Evolutionary conservation across 2,329 filamentous ascomycete species (phyloP), one percentile per base, ranked within the genome.

Genomic region (Berkeleyomyces rouxiae): DNA sequence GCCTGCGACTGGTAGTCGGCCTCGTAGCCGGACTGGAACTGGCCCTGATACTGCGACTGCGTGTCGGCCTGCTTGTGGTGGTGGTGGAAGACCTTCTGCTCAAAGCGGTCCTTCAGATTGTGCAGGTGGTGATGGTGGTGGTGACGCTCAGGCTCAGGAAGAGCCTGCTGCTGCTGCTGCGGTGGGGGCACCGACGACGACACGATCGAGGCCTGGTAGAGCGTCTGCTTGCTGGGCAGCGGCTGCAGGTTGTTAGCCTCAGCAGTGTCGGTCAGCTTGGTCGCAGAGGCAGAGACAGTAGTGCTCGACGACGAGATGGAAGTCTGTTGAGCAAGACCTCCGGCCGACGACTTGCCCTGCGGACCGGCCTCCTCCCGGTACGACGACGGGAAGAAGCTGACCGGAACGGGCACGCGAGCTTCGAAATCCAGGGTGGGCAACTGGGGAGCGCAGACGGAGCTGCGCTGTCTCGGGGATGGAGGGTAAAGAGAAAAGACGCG

Each of bases 351-450:
- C 40, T 61, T 47, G 47, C 51, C n/a, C n/a, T 44, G 60, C 13
- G 60, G 46, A 43, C 51, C 31, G 58, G 61, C 61, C 72, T 74
- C 74, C 75, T 80, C 80, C 76, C 87, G 84, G 84, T 96, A 97
- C 79, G 90, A 89, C 78, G 90, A 96, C 82, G 92, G 92, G 85
- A 97, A 96, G 87, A 96, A 88, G 88, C 90, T 96, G 86, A 96
- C 95, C 80, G 92, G 92, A 79, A 97, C 93, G 82, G 92, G 90
- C 79, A 96, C 88, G 79, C 90, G 88, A 80, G 91, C 90, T 88
- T 96, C 91, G 93, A 95, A 96, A 89, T 96, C 91, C 91, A 96
- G 91, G 82, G 90, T 96, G 89, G 80, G 89, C 87, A 87, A 85
- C 85, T 87, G 63, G 65, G 31, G 53, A 55, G 31, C 31, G 62